Percentiles rank a stretch among this genome's conserved stretches.
phyloP scores from a whole-genome alignment of 2,329 filamentous ascomycete species.

The Trichophyton rubrum region DNA sequence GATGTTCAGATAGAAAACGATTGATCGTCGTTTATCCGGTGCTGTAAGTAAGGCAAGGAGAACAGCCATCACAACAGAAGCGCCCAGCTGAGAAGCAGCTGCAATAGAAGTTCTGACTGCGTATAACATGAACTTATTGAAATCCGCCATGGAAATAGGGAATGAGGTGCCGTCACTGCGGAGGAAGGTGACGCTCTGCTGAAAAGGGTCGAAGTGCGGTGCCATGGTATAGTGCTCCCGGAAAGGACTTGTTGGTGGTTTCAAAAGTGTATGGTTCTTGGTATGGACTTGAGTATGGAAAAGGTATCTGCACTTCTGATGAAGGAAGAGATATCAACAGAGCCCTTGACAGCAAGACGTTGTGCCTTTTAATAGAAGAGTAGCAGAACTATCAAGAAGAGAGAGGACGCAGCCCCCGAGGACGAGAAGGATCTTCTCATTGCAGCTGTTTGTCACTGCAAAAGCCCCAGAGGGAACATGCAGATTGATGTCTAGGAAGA shows the following conservation, averaged over 20 bases:
- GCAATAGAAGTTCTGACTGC: constrained; percentile 45
- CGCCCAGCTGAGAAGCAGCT: constrained; percentile 59
- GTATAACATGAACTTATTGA: constrained; percentile 39
- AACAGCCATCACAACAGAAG: constrained; percentile 51
- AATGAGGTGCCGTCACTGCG: constrained; percentile 34
- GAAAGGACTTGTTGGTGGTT: background rate
- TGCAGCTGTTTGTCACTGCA: constrained; percentile 4
- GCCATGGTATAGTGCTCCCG: constrained; percentile 9
- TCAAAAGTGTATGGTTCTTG: background rate
- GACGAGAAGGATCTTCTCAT: background rate
- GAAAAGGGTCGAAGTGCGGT: constrained; percentile 38
- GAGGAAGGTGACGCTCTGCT: constrained; percentile 40
- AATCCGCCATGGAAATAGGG: constrained; percentile 27
- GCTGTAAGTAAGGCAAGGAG: constrained; percentile 57
- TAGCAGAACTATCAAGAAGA: background rate
- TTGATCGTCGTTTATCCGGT: constrained; percentile 49
- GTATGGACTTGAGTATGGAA: background rate
- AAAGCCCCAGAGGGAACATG: background rate
- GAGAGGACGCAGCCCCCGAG: background rate
- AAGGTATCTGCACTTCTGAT: background rate
- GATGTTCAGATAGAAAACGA: constrained; percentile 54
- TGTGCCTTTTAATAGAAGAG: background rate
- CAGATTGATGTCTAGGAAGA: background rate
- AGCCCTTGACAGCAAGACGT: background rate
- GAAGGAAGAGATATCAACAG: background rate